Evolutionary conservation across 2,329 filamentous ascomycete genomes (phyloP), one percentile per base, ranked within the genome.

Genomic region (Xylaria hypoxylon): DNA sequence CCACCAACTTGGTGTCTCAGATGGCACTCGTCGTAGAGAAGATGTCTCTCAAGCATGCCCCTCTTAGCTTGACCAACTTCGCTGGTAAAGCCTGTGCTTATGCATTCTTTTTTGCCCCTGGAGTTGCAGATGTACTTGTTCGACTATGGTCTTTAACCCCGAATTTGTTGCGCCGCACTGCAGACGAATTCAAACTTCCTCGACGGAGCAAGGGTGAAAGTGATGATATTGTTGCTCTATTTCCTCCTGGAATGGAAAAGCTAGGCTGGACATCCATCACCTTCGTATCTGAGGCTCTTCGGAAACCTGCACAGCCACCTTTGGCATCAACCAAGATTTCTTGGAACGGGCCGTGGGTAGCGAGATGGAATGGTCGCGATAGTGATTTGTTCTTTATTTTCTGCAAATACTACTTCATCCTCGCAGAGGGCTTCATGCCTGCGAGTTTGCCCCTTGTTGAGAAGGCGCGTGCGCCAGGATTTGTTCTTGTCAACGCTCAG

Each of bases 361-460:
- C 91, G 44, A 88, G 93, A 67, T 97, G 94, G 94, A 90, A 89
- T 68, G 94, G 94, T 15, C 88, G 89, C 2, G 94, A 97, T 73
- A 96, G 92, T 3, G 94, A 97, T 75, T 83, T 97, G 38, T 93
- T 97, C 76, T 97, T 95, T 80, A 91, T 96, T 50, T 97, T 97
- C 75, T 88, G 90, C 80, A 97, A 97, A 79, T 90, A 96, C 76
- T 96, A 92, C 73, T 92, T 95, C 77, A 86, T 95, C 22, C 83
- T 97, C 2, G 85, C 90, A 3, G 88, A 92, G 45, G 92, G 96
- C 66, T 91, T 92, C 71, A 83, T 92, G 72, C 89, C 90, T 0
- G 72, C 79, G 0, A 82, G 81, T 3, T 75, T 89, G 33, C 81
- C 86, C 2, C 77, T 88, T 17, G 73, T 80, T 0, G 85, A 88